Percentiles rank a stretch among this genome's conserved stretches.
These are phyloP conservation scores for Botryotinia globosa DNA, from an alignment of 2,329 filamentous ascomycete species.

Conservation along the genomic window DNA sequence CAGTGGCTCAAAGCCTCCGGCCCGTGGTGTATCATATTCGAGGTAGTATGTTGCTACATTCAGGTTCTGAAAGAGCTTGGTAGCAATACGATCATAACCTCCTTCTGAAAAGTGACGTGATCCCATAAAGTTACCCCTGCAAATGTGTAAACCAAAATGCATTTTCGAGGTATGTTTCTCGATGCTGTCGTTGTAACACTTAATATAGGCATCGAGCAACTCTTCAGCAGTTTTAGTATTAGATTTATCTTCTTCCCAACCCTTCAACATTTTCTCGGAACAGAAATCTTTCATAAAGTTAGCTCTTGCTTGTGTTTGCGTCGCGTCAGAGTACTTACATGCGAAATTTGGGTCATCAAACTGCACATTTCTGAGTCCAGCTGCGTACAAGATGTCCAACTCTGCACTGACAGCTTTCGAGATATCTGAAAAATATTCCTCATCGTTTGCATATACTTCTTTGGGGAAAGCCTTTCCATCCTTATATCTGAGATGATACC, in stretches of 20 bases:
- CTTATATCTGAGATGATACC: constrained; percentile 65
- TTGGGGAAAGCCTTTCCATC: constrained; percentile 51
- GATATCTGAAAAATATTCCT: constrained; percentile 54
- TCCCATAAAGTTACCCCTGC: constrained; percentile 66
- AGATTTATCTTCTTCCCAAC: constrained; percentile 56
- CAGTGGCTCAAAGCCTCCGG: constrained; percentile 65
- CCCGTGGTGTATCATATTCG: constrained; percentile 64
- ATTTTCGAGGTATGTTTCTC: constrained; percentile 63
- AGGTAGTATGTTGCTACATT: constrained; percentile 67
- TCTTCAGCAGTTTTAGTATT: constrained; percentile 66
- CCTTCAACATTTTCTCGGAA: constrained; percentile 66
- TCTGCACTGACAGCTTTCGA: constrained; percentile 52
- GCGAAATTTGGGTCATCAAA: constrained; percentile 59
- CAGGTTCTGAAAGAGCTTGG: constrained; percentile 62
- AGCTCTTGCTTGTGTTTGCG: constrained; percentile 21
- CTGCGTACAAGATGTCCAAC: constrained; percentile 51
- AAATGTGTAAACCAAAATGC: constrained; percentile 77
- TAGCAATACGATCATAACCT: constrained; percentile 64
- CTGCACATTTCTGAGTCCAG: constrained; percentile 54
- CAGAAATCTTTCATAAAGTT: constrained; percentile 55
- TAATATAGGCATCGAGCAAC: constrained; percentile 72
- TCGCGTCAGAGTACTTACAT: constrained; percentile 35
- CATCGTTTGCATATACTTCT: constrained; percentile 49
- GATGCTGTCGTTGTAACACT: constrained; percentile 72
- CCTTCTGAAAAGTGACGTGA: constrained; percentile 65